phyloP scores from a whole-genome alignment of 1,284 basidiomycete genomes.

The Schizophyllum amplum region DNA sequence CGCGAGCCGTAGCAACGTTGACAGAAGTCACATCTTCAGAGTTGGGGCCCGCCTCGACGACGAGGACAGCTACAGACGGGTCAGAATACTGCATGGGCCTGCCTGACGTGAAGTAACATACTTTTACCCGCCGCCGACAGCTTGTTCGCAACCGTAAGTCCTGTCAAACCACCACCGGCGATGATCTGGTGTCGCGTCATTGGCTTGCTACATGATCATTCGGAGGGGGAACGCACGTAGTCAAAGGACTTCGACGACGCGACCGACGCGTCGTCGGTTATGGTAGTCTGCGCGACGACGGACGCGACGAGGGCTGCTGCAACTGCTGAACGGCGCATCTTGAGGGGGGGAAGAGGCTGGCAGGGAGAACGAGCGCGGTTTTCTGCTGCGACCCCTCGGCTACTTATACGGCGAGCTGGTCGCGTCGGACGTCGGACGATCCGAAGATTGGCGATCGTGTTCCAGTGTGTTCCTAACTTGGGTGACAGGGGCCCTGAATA shows the following conservation, averaged over 20 bases:
- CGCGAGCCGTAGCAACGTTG: not conserved
- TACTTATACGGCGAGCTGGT: not conserved
- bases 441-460: not conserved
- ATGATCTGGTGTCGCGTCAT: not conserved
- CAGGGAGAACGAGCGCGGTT: too few species aligned
- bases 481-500: too few species aligned
- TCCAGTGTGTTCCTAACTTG: too few species aligned
- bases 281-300: slow-evolving; percentile 5
- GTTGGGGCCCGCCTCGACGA: not conserved
- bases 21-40: not conserved
- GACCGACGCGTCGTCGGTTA: slow-evolving; percentile 8
- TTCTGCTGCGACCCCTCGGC: not conserved
- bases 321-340: not conserved
- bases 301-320: not conserved
- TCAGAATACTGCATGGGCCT: not conserved
- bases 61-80: not conserved
- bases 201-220: not conserved
- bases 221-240: slow-evolving; percentile 8
- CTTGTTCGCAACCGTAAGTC: not conserved
- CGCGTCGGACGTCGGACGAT: not conserved
- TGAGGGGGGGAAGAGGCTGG: too few species aligned
- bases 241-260: slow-evolving; percentile 13
- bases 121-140: not conserved
- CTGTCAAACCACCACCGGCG: not conserved
- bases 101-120: not conserved